Evolutionary conservation across 2,329 filamentous ascomycete species (phyloP).

Genomic region (Myriosclerotinia scirpicola): DNA sequence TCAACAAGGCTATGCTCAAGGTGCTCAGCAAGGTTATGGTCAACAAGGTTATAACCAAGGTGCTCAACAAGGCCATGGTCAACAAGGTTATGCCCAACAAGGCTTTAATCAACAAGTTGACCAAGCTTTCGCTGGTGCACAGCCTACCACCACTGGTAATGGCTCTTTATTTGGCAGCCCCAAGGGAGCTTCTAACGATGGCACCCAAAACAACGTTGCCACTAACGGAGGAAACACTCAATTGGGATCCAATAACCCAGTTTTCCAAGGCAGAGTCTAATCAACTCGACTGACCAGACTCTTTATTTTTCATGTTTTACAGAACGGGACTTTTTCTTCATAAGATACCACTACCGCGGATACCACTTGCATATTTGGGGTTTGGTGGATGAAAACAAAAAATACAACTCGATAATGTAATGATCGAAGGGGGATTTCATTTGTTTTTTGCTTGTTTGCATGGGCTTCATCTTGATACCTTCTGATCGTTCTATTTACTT

Average conservation of each 20-base stretch:
- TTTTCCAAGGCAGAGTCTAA: conserved; percentile 20
- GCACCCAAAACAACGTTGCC: conserved; percentile 8
- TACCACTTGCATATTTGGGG: conserved; percentile 24
- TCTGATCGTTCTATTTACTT: conserved; percentile 9
- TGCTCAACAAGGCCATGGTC: neutral
- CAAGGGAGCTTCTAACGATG: conserved; percentile 18
- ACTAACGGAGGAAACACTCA: conserved; percentile 20
- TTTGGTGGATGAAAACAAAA: conserved; percentile 7
- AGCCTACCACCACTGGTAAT: neutral
- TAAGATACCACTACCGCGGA: conserved; percentile 25
- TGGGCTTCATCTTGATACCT: conserved; percentile 9
- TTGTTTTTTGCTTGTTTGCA: conserved; percentile 15
- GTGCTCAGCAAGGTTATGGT: neutral
- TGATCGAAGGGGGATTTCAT: conserved; percentile 14
- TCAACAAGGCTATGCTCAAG: neutral
- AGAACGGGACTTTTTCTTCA: conserved; percentile 21
- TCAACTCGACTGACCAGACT: neutral
- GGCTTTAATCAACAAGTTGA: conserved; percentile 17
- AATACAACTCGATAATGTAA: conserved; percentile 5
- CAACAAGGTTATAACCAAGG: conserved; percentile 18
- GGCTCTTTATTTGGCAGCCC: neutral
- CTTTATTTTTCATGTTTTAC: conserved; percentile 19
- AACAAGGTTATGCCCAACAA: conserved; percentile 2
- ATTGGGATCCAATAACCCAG: conserved; percentile 28
- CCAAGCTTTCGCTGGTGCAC: conserved; percentile 5